Evolutionary conservation across 2,329 filamentous ascomycete species (phyloP).

Genomic region (Hymenoscyphus salicellus): DNA sequence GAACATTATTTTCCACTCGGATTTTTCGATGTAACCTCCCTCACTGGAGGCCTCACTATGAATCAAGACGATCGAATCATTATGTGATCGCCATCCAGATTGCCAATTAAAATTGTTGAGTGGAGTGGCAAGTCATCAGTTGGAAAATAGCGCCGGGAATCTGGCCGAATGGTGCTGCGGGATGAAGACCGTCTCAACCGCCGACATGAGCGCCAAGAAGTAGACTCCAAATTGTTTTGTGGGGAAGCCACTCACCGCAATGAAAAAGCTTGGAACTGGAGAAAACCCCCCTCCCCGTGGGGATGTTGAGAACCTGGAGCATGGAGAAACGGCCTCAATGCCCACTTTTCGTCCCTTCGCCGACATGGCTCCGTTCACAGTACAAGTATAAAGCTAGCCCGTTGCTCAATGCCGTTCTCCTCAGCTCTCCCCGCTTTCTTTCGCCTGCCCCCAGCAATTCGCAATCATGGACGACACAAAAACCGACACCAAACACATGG

Average conservation of each 20-base stretch:
- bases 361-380: neutral
- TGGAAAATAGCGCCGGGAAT: neutral
- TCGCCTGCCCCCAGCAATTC: neutral
- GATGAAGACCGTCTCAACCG: no score
- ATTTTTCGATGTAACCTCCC: constrained; percentile 24
- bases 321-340: constrained; percentile 2
- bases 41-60: constrained; percentile 5
- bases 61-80: neutral
- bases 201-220: neutral
- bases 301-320: neutral
- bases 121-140: neutral
- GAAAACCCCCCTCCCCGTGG: neutral
- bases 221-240: neutral
- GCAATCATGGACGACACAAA: constrained; percentile 2
- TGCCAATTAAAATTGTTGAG: neutral
- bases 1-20: constrained; percentile 26
- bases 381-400: neutral
- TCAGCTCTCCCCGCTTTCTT: neutral
- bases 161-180: neutral
- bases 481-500: constrained; percentile 13
- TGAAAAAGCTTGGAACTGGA: neutral
- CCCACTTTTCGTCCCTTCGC: neutral
- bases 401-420: neutral
- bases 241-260: neutral
- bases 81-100: neutral